phyloP scores from a whole-genome alignment of 2,329 filamentous ascomycete genomes.

The Sclerotinia minor region DNA sequence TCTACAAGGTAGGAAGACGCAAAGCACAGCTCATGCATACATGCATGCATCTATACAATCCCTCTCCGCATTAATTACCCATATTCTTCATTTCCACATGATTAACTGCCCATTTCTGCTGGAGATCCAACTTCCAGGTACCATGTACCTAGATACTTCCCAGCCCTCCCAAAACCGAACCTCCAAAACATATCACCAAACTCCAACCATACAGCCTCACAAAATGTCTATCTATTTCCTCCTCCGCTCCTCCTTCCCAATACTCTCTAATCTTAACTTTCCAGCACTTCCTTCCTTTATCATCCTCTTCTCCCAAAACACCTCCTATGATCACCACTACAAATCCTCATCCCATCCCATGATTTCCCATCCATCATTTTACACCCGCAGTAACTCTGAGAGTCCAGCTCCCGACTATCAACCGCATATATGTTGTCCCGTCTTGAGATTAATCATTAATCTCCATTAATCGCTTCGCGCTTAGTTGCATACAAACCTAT shows the following conservation, averaged over 20 bases:
- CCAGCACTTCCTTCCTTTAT: no score
- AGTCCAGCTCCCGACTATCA: neutral
- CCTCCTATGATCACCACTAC: neutral
- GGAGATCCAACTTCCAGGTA: neutral
- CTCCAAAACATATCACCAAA: neutral
- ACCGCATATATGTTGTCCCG: neutral
- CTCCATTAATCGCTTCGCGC: neutral
- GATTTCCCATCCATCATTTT: slow-evolving; percentile 3
- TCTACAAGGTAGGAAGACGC: neutral
- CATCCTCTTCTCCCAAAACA: neutral
- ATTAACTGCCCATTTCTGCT: neutral
- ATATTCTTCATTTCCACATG: neutral
- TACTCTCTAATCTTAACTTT: neutral
- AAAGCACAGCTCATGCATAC: no score
- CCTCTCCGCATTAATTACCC: neutral
- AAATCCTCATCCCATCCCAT: neutral
- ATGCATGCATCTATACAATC: neutral
- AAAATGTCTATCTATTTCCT: neutral
- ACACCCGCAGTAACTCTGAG: neutral
- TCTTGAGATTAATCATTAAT: neutral
- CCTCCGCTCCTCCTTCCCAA: neutral
- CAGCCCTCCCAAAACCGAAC: neutral
- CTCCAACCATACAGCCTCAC: neutral
- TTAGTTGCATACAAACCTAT: neutral
- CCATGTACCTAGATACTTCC: neutral